Evolutionary conservation across 371 early-diverging fungal genomes (phyloP).

Genomic region (Mucor circinelloides): DNA sequence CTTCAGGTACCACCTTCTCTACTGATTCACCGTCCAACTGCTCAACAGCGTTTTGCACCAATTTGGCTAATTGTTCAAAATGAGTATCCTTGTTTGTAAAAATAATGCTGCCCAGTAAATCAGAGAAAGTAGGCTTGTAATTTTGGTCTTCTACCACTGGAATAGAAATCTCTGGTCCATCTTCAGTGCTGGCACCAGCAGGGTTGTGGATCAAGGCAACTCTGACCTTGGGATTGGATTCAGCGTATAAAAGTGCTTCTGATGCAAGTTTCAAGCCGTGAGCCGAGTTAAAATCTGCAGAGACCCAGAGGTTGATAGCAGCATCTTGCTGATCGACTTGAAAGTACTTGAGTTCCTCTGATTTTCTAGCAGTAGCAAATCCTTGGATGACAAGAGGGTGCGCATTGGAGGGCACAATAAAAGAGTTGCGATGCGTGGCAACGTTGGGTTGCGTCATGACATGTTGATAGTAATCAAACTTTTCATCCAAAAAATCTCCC

Average conservation of each 20-base stretch:
- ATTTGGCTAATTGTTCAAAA: neutral
- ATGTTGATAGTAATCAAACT: constrained; percentile 63
- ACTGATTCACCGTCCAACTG: neutral
- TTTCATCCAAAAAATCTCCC: constrained; percentile 51
- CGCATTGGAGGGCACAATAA: constrained; percentile 61
- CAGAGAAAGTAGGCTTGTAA: constrained; percentile 9
- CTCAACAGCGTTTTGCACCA: constrained; percentile 1
- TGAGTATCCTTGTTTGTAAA: neutral
- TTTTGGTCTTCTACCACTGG: neutral
- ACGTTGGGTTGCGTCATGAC: constrained; percentile 66
- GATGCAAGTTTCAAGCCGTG: constrained; percentile 53
- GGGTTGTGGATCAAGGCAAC: constrained; percentile 52
- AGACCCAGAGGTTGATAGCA: constrained; percentile 47
- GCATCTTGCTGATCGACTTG: constrained; percentile 5
- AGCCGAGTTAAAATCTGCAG: constrained; percentile 59
- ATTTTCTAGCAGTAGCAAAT: constrained; percentile 8
- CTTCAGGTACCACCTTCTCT: constrained; percentile 2
- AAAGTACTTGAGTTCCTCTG: constrained; percentile 16
- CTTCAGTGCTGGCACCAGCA: neutral
- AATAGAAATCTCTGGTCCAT: neutral
- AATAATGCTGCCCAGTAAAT: constrained; percentile 10
- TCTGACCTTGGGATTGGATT: constrained; percentile 38
- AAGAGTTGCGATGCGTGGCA: constrained; percentile 60
- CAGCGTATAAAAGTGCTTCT: constrained; percentile 48
- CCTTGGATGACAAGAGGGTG: constrained; percentile 50